These are phyloP conservation scores for Tubosaeta sp. DNA, from an alignment of 768 basidiomycete genomes.

Conservation along the genomic window DNA sequence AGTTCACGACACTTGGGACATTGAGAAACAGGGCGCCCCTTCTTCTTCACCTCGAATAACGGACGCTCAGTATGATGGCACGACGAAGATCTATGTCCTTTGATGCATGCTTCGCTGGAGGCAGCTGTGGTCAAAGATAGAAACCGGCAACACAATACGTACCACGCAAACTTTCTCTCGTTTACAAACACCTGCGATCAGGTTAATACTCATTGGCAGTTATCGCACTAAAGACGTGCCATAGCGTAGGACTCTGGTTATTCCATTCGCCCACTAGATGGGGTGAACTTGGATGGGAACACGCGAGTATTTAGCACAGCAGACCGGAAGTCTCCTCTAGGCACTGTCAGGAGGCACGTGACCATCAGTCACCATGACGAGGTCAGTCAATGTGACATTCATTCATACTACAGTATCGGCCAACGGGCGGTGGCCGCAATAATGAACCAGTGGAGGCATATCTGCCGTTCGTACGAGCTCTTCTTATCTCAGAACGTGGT, in stretches of 20 bases:
- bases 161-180: conserved; percentile 75
- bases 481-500: neutral
- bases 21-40: conserved; percentile 88
- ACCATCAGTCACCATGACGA: too few species aligned
- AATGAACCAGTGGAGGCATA: conserved; percentile 5
- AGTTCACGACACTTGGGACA: conserved; percentile 81
- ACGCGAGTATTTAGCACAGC: too few species aligned
- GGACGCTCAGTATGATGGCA: conserved; percentile 86
- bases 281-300: neutral
- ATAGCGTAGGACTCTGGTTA: conserved; percentile 8
- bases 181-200: conserved; percentile 63
- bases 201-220: neutral
- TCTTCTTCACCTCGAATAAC: conserved; percentile 91
- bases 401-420: too few species aligned
- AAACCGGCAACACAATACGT: conserved; percentile 13
- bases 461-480: neutral
- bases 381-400: too few species aligned
- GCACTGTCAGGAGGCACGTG: too few species aligned
- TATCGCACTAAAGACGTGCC: conserved; percentile 12
- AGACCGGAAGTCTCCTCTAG: too few species aligned
- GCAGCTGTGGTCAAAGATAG: conserved; percentile 9
- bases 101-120: conserved; percentile 84
- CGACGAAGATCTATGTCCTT: conserved; percentile 87
- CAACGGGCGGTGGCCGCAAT: too few species aligned
- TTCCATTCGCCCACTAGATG: conserved; percentile 10